These are phyloP conservation scores for Rubia occidens DNA, from an alignment of 305 asterid species.

Conservation along the genomic window DNA sequence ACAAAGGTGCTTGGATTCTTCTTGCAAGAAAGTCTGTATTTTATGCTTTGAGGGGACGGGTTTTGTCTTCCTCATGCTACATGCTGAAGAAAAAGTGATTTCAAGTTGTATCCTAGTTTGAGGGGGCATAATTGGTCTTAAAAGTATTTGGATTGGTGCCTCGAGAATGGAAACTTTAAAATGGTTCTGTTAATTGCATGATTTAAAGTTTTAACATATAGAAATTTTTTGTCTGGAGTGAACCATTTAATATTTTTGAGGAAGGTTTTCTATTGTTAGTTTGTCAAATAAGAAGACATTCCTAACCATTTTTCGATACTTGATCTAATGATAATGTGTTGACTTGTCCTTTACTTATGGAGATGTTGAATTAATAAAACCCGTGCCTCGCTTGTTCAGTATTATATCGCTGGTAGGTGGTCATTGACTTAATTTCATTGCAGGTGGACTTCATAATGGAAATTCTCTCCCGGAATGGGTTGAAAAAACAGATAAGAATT, in stretches of 20 bases:
- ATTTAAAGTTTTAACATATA: not conserved
- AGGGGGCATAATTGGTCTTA: not conserved
- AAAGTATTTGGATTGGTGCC: not conserved
- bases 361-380: not conserved
- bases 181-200: not conserved
- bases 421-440: conserved; percentile 12
- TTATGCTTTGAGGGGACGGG: not conserved
- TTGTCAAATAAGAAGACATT: not conserved
- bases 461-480: conserved; percentile 53
- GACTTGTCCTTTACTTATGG: not conserved
- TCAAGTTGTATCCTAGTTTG: not conserved
- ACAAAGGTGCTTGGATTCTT: not conserved
- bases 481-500: conserved; percentile 75
- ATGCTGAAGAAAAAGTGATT: too few species aligned
- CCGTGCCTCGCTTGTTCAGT: not conserved
- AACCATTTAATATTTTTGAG: not conserved
- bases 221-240: not conserved
- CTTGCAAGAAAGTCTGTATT: not conserved
- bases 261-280: not conserved
- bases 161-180: too few species aligned
- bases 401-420: conserved; percentile 2
- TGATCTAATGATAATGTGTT: not conserved
- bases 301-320: not conserved
- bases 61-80: too few species aligned
- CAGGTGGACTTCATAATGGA: conserved; percentile 97